Evolutionary conservation across 805 yeast genomes (phyloP).

Genomic region (Candida hispaniensis): DNA sequence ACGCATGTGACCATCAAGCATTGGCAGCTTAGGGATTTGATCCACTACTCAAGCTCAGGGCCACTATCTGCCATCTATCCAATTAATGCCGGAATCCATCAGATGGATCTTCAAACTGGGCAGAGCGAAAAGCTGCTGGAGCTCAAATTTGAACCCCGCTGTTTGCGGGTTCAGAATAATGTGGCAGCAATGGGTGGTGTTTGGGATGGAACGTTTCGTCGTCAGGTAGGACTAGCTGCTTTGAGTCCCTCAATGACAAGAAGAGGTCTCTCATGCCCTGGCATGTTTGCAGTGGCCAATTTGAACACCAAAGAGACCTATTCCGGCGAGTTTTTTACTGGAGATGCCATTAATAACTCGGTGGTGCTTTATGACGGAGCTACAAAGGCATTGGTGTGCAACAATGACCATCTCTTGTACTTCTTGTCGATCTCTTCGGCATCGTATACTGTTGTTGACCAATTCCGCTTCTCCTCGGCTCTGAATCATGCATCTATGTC

Average conservation of each 20-base stretch:
- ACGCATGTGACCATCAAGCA: conserved; percentile 28
- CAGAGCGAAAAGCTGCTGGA: conserved; percentile 34
- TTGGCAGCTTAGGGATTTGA: conserved; percentile 77
- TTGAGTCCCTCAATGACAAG: too few species aligned
- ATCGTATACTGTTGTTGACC: conserved; percentile 9
- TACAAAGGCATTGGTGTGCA: conserved; percentile 59
- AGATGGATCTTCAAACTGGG: conserved; percentile 34
- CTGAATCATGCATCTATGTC: conserved; percentile 14
- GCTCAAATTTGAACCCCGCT: conserved; percentile 58
- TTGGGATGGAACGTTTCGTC: conserved; percentile 28
- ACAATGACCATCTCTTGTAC: conserved; percentile 69
- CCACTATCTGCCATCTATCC: conserved; percentile 46
- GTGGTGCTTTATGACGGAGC: conserved; percentile 37
- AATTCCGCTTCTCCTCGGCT: conserved; percentile 5
- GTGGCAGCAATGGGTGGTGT: conserved; percentile 45
- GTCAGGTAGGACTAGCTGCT: conserved; percentile 26
- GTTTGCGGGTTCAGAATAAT: conserved; percentile 47
- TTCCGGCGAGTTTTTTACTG: conserved; percentile 43
- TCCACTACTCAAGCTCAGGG: conserved; percentile 36
- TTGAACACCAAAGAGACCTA: conserved; percentile 38
- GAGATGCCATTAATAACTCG: conserved; percentile 75
- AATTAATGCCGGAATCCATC: conserved; percentile 41
- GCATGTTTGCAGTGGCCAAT: conserved; percentile 50
- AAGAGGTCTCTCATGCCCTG: conserved; percentile 35
- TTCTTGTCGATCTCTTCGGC: conserved; percentile 40